Percentiles rank a stretch among this genome's conserved stretches.
Conservation (phyloP, 345 rosid genomes). For the Microcos paniculata region DNA sequence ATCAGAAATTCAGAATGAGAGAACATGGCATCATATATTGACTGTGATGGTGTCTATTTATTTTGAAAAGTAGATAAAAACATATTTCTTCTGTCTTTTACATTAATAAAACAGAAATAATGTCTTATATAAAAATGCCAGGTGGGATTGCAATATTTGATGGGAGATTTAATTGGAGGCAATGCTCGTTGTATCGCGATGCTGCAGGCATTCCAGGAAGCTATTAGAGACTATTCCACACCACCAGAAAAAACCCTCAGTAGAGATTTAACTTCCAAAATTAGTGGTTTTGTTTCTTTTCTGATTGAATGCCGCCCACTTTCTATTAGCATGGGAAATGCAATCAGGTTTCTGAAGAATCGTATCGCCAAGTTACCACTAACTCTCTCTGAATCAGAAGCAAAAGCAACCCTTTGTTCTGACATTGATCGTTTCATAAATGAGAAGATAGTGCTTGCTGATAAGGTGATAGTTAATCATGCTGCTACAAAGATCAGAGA, state of each 20-base stretch:
- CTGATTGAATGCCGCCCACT: conserved; percentile 73
- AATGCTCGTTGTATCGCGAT: conserved; percentile 84
- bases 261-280: conserved; percentile 63
- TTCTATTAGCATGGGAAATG: conserved; percentile 92
- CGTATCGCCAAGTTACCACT: conserved; percentile 58
- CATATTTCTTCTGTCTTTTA: background rate
- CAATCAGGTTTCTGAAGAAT: conserved; percentile 73
- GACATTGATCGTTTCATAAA: conserved; percentile 69
- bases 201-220: conserved; percentile 77
- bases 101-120: background rate
- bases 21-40: background rate
- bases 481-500: conserved; percentile 73
- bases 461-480: conserved; percentile 61
- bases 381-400: conserved; percentile 58
- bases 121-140: conserved; percentile 22
- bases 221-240: conserved; percentile 58
- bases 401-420: conserved; percentile 47
- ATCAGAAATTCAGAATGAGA: background rate
- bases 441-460: conserved; percentile 68
- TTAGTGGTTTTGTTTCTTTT: conserved; percentile 68
- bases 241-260: conserved; percentile 57
- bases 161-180: conserved; percentile 65
- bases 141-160: conserved; percentile 74
- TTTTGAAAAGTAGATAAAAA: background rate
- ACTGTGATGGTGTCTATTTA: background rate